These are phyloP conservation scores for Colletotrichum gigasporum DNA, from an alignment of 2,329 filamentous ascomycete species.

Conservation along the genomic window DNA sequence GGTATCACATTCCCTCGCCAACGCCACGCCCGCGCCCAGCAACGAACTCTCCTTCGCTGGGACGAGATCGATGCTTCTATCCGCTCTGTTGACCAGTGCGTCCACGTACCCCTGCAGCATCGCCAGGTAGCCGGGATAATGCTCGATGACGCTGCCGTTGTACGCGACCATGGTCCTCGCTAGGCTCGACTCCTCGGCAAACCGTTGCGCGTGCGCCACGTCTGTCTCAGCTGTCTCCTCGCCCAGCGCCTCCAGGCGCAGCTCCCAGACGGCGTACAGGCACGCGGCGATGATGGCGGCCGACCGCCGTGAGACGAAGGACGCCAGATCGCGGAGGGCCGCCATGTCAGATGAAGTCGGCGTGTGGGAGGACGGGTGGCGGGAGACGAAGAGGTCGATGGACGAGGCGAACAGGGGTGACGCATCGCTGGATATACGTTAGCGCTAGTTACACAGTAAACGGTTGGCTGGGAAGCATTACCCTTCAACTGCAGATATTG, in stretches of 20 bases:
- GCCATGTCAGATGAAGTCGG: constrained; percentile 58
- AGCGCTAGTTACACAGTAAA: not conserved
- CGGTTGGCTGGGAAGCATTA: constrained; percentile 42
- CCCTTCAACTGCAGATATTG: constrained; percentile 66
- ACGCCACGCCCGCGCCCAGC: constrained; percentile 78
- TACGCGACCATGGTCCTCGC: constrained; percentile 72
- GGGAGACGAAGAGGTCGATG: constrained; percentile 56
- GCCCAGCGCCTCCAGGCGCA: constrained; percentile 58
- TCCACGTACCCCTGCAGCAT: constrained; percentile 72
- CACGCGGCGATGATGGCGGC: constrained; percentile 68
- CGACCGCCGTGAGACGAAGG: constrained; percentile 65
- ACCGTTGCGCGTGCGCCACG: constrained; percentile 40
- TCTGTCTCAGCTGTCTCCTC: constrained; percentile 38
- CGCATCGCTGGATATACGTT: constrained; percentile 51
- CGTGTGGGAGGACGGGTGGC: constrained; percentile 55
- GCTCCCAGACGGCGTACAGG: constrained; percentile 67
- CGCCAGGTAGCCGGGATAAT: constrained; percentile 74
- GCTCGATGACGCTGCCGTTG: constrained; percentile 82
- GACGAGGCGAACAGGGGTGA: constrained; percentile 54
- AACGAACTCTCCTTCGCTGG: constrained; percentile 79
- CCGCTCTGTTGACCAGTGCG: constrained; percentile 55
- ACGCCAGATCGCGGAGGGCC: constrained; percentile 63
- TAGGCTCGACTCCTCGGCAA: constrained; percentile 60
- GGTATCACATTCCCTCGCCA: constrained; percentile 48
- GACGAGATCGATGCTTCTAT: constrained; percentile 67